phyloP scores from a whole-genome alignment of 1,284 basidiomycete species.

The Agroathelia rolfsii region DNA sequence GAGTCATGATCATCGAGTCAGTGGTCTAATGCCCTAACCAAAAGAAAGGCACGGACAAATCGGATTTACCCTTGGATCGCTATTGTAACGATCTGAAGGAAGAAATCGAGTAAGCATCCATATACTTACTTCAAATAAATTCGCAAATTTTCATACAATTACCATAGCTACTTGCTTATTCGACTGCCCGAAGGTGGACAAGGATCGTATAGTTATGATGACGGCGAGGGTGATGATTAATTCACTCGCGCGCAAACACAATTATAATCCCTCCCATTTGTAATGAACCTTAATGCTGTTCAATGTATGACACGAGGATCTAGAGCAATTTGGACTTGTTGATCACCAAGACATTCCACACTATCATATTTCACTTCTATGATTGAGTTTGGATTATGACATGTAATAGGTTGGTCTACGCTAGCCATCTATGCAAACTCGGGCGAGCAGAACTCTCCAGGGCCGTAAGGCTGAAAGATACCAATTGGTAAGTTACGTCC shows the following conservation, averaged over 20 bases:
- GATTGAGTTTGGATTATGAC: no score
- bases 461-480: conserved; percentile 78
- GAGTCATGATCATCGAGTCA: conserved; percentile 14
- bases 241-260: conserved; percentile 1
- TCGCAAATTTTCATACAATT: conserved; percentile 8
- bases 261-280: conserved; percentile 1
- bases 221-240: conserved; percentile 71
- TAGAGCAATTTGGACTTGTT: no score
- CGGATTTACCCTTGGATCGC: conserved; percentile 65
- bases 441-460: conserved; percentile 79
- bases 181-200: conserved; percentile 69
- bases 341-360: no score
- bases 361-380: no score
- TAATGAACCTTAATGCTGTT: background rate
- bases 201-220: conserved; percentile 55
- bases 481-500: conserved; percentile 10
- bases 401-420: no score
- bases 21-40: conserved; percentile 5
- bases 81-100: conserved; percentile 81
- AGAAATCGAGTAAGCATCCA: conserved; percentile 60
- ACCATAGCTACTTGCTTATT: conserved; percentile 61
- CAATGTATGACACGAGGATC: no score
- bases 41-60: conserved; percentile 45
- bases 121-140: background rate
- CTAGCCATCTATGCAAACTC: conserved; percentile 65